These are phyloP conservation scores for Brassica incana DNA, from an alignment of 345 rosid species.

Conservation along the genomic window DNA sequence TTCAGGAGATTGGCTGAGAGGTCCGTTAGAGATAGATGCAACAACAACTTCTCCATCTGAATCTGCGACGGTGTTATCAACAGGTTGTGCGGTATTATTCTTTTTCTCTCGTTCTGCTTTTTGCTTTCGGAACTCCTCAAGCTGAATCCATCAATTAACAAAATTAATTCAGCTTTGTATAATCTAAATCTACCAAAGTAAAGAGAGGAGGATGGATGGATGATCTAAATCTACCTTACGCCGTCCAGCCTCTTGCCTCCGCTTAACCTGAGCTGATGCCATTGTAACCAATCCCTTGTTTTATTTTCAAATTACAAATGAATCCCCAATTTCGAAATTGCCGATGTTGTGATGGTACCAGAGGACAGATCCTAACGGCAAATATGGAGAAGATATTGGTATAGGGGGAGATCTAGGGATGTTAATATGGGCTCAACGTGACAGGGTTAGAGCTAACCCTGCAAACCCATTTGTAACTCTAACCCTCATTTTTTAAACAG, in stretches of 20 bases:
- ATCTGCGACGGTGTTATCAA: slow-evolving; percentile 45
- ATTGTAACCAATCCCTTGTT: slow-evolving; percentile 37
- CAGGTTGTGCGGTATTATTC: slow-evolving; percentile 38
- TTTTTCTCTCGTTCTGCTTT: slow-evolving; percentile 86
- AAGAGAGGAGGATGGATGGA: neutral
- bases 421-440: too few relatives aligned
- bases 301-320: neutral
- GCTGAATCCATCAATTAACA: slow-evolving; percentile 41
- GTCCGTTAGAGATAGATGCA: slow-evolving; percentile 44
- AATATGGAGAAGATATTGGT: slow-evolving; percentile 8
- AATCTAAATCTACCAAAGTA: neutral
- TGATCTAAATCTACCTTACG: slow-evolving; percentile 62
- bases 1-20: slow-evolving; percentile 28
- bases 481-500: too few relatives aligned
- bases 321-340: slow-evolving; percentile 16
- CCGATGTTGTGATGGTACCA: neutral
- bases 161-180: neutral
- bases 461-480: too few relatives aligned
- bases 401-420: slow-evolving; percentile 12
- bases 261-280: slow-evolving; percentile 95
- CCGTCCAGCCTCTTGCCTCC: slow-evolving; percentile 90
- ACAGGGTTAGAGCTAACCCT: too few relatives aligned
- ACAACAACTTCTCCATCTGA: slow-evolving; percentile 59
- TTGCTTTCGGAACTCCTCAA: slow-evolving; percentile 96
- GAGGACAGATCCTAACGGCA: too few relatives aligned